Base-by-base conservation (phyloP, 2,329 filamentous ascomycete genomes). In the Colletotrichum neosansevieriae region DNA sequence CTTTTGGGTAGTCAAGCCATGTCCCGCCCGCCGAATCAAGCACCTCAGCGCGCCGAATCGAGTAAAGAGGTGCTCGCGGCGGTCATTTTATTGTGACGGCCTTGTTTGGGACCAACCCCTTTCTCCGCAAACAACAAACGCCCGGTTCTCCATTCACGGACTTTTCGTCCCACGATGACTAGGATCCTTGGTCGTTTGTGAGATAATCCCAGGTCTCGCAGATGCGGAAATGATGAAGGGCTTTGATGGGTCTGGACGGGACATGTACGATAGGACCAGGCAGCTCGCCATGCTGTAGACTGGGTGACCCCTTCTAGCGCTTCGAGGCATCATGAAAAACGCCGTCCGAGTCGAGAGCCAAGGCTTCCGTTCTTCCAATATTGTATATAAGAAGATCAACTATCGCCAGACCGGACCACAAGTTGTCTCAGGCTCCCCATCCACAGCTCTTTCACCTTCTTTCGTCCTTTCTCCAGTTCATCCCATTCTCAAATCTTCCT, bases 201-300 rank as follows among this genome's bases (percentile, higher is more conserved):
- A 50, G 15, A 15, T 11, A n/a, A 59, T 40, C 61, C 61, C 15
- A 6, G 54, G 17, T 17, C 36, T 17, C 21, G 38, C 64, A 40
- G 21, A 53, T 53, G 49, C 24, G 38, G 65, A 50, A 54, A 64
- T 54, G 40, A 64, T 29, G 21, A 40, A 68, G 61, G 49, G 42
- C 42, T 15, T 47, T 13, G 12, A 65, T 50, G 47, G 19, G 19
- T 21, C 24, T 47, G 19, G 15, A 38, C 10, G 12, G 47, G n/a
- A 12, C 24, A 11, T n/a, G 19, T n/a, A 21, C 19, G 13, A 50
- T 53, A 51, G 45, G 40, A 36, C 11, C 36, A 6, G 21, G 3
- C 10, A 24, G 19, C 24, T 19, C 53, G 19, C 19, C n/a, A n/a
- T 21, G 13, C n/a, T 6, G 29, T 38, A 36, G 29, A 17, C 50